Evolutionary conservation across 306 rosid species (phyloP).

Genomic region (Vigna radiata): DNA sequence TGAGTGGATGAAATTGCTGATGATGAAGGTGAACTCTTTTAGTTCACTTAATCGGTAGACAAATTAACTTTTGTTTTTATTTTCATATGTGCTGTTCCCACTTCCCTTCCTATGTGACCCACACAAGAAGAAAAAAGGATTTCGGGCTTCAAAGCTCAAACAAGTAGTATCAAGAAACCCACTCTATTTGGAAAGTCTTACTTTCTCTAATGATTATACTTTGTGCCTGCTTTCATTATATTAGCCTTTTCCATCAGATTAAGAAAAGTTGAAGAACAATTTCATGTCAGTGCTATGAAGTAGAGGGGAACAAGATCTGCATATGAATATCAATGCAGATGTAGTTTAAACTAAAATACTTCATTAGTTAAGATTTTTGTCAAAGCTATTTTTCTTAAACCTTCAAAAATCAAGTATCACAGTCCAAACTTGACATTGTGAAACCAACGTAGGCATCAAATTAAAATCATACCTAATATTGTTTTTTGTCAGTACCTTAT

Average conservation of each 20-base stretch:
- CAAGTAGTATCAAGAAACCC: too few species aligned
- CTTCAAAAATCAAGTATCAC: constrained; percentile 4
- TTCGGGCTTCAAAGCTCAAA: too few species aligned
- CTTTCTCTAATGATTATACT: not conserved
- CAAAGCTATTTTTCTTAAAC: too few species aligned
- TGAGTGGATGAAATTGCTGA: constrained; percentile 8
- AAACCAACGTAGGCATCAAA: constrained; percentile 17
- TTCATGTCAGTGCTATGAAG: constrained; percentile 6
- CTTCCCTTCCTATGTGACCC: too few species aligned
- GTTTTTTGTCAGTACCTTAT: not conserved
- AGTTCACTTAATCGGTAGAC: too few species aligned
- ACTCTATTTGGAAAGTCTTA: too few species aligned
- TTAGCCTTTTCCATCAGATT: not conserved
- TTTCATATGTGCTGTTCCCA: too few species aligned
- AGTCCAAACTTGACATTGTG: not conserved
- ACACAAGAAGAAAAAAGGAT: too few species aligned
- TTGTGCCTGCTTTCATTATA: not conserved
- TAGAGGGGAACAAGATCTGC: constrained; percentile 20
- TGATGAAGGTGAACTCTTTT: not conserved
- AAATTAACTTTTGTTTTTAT: not conserved
- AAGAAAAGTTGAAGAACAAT: not conserved
- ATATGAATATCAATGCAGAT: not conserved
- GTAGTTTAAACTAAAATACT: not conserved
- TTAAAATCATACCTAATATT: constrained; percentile 14
- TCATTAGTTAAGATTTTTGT: not conserved